Conservation (phyloP, 2,329 filamentous ascomycete species). For the Aspergillus sp. region DNA sequence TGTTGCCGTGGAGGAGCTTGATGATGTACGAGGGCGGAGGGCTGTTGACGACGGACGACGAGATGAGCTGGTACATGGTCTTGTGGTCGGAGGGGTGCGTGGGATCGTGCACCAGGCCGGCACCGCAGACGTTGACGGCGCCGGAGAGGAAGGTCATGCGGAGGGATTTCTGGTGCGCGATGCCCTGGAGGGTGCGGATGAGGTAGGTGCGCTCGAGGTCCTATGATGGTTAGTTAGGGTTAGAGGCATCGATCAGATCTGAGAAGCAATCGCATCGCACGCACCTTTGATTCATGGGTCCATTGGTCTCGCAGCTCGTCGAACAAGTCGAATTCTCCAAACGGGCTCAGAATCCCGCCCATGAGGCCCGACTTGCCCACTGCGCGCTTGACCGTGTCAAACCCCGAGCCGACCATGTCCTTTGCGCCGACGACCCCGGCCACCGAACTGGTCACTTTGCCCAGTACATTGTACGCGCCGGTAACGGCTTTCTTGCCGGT, state of each 20-base stretch:
- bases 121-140: conserved; percentile 79
- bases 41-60: conserved; percentile 82
- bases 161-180: conserved; percentile 87
- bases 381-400: conserved; percentile 90
- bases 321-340: conserved; percentile 88
- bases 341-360: conserved; percentile 90
- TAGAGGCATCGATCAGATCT: not conserved
- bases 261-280: conserved; percentile 3
- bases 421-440: conserved; percentile 94
- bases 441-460: conserved; percentile 89
- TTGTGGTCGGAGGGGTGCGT: conserved; percentile 88
- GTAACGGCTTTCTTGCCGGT: conserved; percentile 96
- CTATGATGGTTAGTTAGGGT: conserved; percentile 24
- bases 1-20: conserved; percentile 81
- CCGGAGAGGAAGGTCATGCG: conserved; percentile 96
- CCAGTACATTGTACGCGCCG: conserved; percentile 89
- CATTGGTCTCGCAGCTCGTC: conserved; percentile 94
- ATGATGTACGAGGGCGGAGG: conserved; percentile 78
- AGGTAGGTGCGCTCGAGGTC: conserved; percentile 94
- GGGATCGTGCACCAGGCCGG: conserved; percentile 89
- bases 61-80: conserved; percentile 98
- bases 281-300: conserved; percentile 89
- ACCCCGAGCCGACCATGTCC: conserved; percentile 82
- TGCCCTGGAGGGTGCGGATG: conserved; percentile 89
- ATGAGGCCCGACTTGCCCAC: conserved; percentile 93